Percentiles rank a stretch among this genome's conserved stretches.
Conservation (phyloP, 768 basidiomycete species). For the Trametes sanguinea region DNA sequence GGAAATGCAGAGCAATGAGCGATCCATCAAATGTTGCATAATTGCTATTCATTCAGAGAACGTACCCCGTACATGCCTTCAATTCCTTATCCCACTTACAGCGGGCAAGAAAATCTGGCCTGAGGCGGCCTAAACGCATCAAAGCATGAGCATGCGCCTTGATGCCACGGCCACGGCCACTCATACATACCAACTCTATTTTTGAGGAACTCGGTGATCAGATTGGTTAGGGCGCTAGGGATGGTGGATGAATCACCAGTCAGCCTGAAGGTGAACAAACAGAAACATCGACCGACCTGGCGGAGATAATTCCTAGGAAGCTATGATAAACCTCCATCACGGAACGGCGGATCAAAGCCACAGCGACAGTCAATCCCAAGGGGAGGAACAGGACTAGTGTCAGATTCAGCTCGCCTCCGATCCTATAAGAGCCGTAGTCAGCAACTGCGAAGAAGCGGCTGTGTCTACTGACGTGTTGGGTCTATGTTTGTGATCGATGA, state of each 20-base stretch:
- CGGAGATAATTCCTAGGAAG: conserved; percentile 48
- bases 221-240: conserved; percentile 45
- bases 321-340: conserved; percentile 60
- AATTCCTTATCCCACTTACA: conserved; percentile 58
- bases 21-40: neutral
- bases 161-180: neutral
- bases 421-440: conserved; percentile 35
- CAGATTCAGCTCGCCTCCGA: conserved; percentile 50
- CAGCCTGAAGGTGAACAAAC: neutral
- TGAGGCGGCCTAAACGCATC: conserved; percentile 42
- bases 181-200: conserved; percentile 53
- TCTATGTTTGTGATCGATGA: conserved; percentile 53
- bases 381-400: conserved; percentile 51
- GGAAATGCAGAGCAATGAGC: neutral
- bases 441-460: neutral
- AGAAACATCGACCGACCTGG: conserved; percentile 29
- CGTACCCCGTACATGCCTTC: conserved; percentile 57
- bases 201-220: conserved; percentile 55
- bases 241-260: neutral
- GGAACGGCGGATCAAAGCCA: conserved; percentile 46
- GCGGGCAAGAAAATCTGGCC: conserved; percentile 67
- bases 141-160: neutral
- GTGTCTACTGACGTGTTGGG: conserved; percentile 45
- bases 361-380: conserved; percentile 37
- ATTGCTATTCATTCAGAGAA: neutral